Conservation (phyloP, 495 filamentous ascomycete species). For the Annulohypoxylon nitens region DNA sequence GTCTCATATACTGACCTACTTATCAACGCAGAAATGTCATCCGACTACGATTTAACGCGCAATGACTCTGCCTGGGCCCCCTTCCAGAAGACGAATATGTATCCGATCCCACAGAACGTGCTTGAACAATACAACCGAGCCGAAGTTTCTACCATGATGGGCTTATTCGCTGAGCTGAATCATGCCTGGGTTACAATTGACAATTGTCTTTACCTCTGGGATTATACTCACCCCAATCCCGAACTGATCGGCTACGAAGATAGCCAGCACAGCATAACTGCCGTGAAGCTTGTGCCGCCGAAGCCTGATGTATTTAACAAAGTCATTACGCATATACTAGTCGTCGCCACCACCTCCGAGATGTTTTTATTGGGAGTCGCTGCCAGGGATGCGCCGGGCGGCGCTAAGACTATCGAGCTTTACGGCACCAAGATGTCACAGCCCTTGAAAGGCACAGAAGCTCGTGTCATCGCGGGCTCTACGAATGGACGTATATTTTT, state of each 20-base stretch:
- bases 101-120: slow-evolving; percentile 88
- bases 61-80: slow-evolving; percentile 81
- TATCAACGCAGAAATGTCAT: slow-evolving; percentile 77
- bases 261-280: slow-evolving; percentile 83
- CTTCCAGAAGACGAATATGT: slow-evolving; percentile 83
- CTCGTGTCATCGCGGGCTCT: slow-evolving; percentile 82
- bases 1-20: slow-evolving; percentile 12
- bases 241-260: slow-evolving; percentile 95
- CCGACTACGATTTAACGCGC: slow-evolving; percentile 84
- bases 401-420: slow-evolving; percentile 76
- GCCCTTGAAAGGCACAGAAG: slow-evolving; percentile 73
- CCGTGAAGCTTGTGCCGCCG: slow-evolving; percentile 84
- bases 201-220: slow-evolving; percentile 96
- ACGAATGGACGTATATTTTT: slow-evolving; percentile 92
- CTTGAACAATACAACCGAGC: slow-evolving; percentile 90
- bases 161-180: slow-evolving; percentile 89
- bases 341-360: slow-evolving; percentile 86
- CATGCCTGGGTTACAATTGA: slow-evolving; percentile 98
- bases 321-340: slow-evolving; percentile 85
- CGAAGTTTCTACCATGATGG: slow-evolving; percentile 87
- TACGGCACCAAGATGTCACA: slow-evolving; percentile 88
- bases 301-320: slow-evolving; percentile 85
- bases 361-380: slow-evolving; percentile 86
- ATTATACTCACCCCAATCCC: slow-evolving; percentile 89
- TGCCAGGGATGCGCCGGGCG: slow-evolving; percentile 68